These are phyloP conservation scores for Solanum lycopersicoides DNA, from an alignment of 257 asterid genomes.

Conservation along the genomic window DNA sequence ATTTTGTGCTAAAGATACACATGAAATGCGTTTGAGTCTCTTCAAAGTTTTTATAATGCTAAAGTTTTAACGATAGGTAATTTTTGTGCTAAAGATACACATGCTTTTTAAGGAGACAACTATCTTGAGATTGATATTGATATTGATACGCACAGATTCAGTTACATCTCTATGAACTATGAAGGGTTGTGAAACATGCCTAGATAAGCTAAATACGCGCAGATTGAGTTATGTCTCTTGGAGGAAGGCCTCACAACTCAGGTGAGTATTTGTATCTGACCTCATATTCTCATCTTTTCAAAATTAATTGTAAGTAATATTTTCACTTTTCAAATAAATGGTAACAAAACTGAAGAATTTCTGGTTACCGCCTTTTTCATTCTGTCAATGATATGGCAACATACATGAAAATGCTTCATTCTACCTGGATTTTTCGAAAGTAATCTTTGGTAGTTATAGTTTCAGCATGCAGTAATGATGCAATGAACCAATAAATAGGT, in stretches of 20 bases:
- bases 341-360: slow-evolving; percentile 77
- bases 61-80: too few species aligned
- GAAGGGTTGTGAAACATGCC: slow-evolving; percentile 63
- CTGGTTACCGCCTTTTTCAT: slow-evolving; percentile 19
- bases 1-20: too few species aligned
- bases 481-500: background rate
- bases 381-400: background rate
- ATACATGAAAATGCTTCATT: background rate
- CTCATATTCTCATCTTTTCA: background rate
- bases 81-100: too few species aligned
- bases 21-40: too few species aligned
- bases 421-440: background rate
- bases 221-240: slow-evolving; percentile 43
- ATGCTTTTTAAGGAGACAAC: slow-evolving; percentile 49
- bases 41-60: too few species aligned
- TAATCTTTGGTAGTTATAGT: background rate
- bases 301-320: background rate
- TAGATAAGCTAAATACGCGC: slow-evolving; percentile 30
- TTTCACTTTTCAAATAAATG: slow-evolving; percentile 31
- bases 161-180: slow-evolving; percentile 79
- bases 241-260: slow-evolving; percentile 87
- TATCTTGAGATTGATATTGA: slow-evolving; percentile 80
- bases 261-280: slow-evolving; percentile 26
- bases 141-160: slow-evolving; percentile 77
- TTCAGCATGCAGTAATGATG: background rate